phyloP scores from a whole-genome alignment of 2,329 filamentous ascomycete genomes.

The Elsinoe fawcettii region DNA sequence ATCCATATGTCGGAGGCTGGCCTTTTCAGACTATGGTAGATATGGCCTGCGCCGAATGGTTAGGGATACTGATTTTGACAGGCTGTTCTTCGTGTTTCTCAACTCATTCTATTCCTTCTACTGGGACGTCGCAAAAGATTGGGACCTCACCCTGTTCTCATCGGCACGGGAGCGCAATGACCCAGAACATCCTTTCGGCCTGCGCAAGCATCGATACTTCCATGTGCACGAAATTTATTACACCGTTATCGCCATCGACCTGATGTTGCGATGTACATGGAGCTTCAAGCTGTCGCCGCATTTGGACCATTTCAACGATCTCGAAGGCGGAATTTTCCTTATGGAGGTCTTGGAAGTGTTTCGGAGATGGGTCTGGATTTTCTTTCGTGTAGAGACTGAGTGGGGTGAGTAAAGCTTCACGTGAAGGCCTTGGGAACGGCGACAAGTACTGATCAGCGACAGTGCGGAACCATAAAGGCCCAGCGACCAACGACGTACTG shows the following conservation, averaged over 20 bases:
- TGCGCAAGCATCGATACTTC: conserved; percentile 68
- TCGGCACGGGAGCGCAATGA: conserved; percentile 48
- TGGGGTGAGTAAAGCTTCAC: conserved; percentile 42
- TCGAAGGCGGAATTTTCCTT: conserved; percentile 81
- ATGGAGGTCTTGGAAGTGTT: conserved; percentile 82
- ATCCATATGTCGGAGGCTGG: conserved; percentile 49
- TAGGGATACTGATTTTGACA: conserved; percentile 33
- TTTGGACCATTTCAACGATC: conserved; percentile 74
- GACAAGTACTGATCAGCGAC: conserved; percentile 18
- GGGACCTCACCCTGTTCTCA: conserved; percentile 77
- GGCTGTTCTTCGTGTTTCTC: conserved; percentile 65
- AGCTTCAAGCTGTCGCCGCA: conserved; percentile 76
- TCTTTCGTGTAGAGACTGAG: conserved; percentile 90
- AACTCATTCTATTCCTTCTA: conserved; percentile 97
- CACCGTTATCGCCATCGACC: conserved; percentile 65
- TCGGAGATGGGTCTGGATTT: conserved; percentile 92
- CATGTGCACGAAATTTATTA: conserved; percentile 72
- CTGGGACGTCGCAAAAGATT: conserved; percentile 95
- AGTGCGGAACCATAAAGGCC: conserved; percentile 50
- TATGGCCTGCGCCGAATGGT: neutral
- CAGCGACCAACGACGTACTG: conserved; percentile 60
- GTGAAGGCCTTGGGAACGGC: neutral
- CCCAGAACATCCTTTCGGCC: conserved; percentile 64
- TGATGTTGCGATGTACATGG: conserved; percentile 84
- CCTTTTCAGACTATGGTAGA: conserved; percentile 49